Evolutionary conservation across 73 alveolate genomes (phyloP).

Genomic region (Tetrahymena malaccensis): DNA sequence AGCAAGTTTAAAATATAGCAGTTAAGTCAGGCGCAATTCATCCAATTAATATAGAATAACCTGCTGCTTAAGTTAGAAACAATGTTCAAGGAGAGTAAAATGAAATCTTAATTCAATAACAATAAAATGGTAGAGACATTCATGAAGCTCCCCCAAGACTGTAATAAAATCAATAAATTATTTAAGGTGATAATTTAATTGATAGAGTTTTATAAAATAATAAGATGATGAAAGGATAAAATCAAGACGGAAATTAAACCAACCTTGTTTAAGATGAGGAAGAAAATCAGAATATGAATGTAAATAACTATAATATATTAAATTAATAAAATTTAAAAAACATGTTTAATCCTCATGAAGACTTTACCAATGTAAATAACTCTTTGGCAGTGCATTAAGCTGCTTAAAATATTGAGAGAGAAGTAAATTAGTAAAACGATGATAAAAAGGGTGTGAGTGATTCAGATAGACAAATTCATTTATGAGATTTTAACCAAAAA

Average conservation of each 20-base stretch:
- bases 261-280: background rate
- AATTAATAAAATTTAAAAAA: background rate
- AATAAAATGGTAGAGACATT: background rate
- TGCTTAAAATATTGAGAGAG: background rate
- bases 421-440: background rate
- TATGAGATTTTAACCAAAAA: too few relatives aligned
- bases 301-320: background rate
- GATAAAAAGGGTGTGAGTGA: background rate
- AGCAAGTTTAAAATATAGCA: background rate
- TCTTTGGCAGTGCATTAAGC: background rate
- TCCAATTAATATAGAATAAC: background rate
- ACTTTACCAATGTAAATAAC: background rate
- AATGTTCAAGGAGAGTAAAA: background rate
- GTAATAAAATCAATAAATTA: background rate
- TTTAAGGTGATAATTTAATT: background rate
- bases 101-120: background rate
- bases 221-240: background rate
- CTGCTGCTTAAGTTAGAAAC: background rate
- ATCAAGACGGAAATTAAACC: background rate
- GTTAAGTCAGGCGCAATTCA: background rate
- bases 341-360: background rate
- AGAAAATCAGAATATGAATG: background rate
- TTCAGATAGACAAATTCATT: background rate
- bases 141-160: background rate
- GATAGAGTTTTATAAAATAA: background rate